Evolutionary conservation across 768 basidiomycete genomes (phyloP).

Genomic region (Naganishia antarctica): DNA sequence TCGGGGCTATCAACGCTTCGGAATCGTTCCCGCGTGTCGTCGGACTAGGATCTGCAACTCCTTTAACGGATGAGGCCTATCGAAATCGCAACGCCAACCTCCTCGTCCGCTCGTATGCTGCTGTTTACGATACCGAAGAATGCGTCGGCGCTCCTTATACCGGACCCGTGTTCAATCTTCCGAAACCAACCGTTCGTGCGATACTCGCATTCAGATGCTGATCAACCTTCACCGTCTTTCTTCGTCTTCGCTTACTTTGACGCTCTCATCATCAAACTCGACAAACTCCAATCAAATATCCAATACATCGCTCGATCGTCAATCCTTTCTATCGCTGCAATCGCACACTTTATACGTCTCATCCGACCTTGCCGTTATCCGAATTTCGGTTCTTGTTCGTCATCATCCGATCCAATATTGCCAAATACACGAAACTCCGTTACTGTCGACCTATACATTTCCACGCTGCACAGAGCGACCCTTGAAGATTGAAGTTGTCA

Average conservation of each 20-base stretch:
- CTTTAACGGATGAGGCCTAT: background rate
- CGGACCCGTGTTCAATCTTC: background rate
- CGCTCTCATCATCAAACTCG: background rate
- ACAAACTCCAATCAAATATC: background rate
- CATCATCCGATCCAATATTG: background rate
- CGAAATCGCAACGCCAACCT: background rate
- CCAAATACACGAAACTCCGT: background rate
- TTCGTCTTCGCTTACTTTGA: background rate
- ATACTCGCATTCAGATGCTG: background rate
- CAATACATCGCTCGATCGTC: too few species aligned
- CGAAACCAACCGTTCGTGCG: conserved; percentile 6
- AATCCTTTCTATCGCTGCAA: background rate
- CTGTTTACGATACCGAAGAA: background rate
- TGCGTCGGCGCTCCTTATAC: background rate
- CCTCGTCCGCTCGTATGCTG: conserved; percentile 14
- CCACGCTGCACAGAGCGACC: conserved; percentile 65
- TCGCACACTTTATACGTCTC: too few species aligned
- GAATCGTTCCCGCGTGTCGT: background rate
- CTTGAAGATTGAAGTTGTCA: conserved; percentile 97
- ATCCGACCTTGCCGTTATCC: too few species aligned
- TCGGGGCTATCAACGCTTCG: too few species aligned
- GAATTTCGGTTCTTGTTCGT: background rate
- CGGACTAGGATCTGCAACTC: too few species aligned
- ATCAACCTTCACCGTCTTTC: conserved; percentile 15
- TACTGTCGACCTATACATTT: background rate